These are phyloP conservation scores for Biscogniauxia marginata DNA, from an alignment of 2,329 filamentous ascomycete genomes.

Conservation along the genomic window DNA sequence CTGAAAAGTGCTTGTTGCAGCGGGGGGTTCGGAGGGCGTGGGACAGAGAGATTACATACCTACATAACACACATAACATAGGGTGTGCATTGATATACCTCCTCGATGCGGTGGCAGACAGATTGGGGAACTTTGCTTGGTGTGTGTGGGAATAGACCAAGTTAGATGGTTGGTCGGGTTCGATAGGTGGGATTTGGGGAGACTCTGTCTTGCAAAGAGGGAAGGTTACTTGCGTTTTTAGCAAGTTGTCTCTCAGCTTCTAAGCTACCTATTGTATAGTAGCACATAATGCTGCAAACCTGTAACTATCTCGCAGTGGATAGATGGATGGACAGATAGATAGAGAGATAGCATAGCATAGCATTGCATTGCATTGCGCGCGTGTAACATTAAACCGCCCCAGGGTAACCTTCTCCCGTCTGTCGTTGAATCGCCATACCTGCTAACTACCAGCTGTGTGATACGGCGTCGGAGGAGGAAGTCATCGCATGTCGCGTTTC, in stretches of 20 bases:
- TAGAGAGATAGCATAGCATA: not conserved
- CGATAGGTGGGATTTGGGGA: not conserved
- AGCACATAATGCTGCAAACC: too few relatives aligned
- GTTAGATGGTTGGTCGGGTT: not conserved
- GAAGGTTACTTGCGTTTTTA: not conserved
- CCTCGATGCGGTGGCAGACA: not conserved
- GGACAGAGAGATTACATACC: not conserved
- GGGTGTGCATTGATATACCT: not conserved
- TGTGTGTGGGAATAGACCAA: not conserved
- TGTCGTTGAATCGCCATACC: not conserved
- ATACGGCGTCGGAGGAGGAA: not conserved
- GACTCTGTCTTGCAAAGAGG: not conserved
- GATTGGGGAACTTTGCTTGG: not conserved
- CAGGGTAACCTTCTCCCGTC: not conserved
- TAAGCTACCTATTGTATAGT: not conserved
- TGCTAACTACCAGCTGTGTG: not conserved
- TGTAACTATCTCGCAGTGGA: too few relatives aligned
- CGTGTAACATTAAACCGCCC: not conserved
- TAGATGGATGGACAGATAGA: not conserved
- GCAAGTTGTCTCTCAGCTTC: not conserved
- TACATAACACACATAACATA: too few relatives aligned
- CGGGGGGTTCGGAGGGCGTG: not conserved
- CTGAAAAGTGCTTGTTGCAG: too few relatives aligned
- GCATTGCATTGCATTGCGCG: not conserved
- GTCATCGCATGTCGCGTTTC: not conserved